Evolutionary conservation across 2,329 filamentous ascomycete species (phyloP), one percentile per base, ranked within the genome.

Genomic region (Cercospora sesami): DNA sequence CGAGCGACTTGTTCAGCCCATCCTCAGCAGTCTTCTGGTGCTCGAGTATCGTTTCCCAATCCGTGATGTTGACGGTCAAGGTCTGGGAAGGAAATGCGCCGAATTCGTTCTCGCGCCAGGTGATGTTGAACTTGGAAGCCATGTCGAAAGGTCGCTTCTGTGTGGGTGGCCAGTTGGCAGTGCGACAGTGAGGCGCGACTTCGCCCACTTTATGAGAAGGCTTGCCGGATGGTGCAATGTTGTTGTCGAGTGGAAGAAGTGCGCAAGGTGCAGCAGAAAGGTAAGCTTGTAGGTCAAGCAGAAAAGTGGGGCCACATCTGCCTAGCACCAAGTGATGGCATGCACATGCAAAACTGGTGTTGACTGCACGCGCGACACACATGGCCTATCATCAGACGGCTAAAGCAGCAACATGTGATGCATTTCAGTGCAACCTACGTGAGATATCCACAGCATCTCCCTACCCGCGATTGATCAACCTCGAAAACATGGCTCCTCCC

Each of bases 401-500:
- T 12, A 30, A 36, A 33, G 7, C 3, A n/a, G 1, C 10, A 21
- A 6, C 30, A 14, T 18, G 55, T 36, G 55, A 21, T 33, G 31
- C 31, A 31, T 33, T 36, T n/a, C 55, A 14, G n/a, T 21, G 31
- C 55, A 23, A 16, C 6, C 55, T 59, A 36, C 31, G 4, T 21
- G 30, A 23, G 5, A 14, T 21, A 2, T 7, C 18, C 55, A 59
- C 4, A 4, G 1, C 3, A 2, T 10, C 21, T 16, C 5, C 5
- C 28, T 59, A 68, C 10, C 67, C 67, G 23, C 67, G 67, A 51
- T 39, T 66, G 60, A 68, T 66, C 33, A 68, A 60, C 31, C 67
- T 64, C 30, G 67, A 68, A 8, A 68, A 60, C 59, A 68, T 65
- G 1, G 67, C 67, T 10, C 67, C 67, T 31, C 67, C 67, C 7